Percentiles rank a stretch among this genome's conserved stretches.
Conservation (phyloP, 2,329 filamentous ascomycete genomes). For the Aaosphaeria arxii region DNA sequence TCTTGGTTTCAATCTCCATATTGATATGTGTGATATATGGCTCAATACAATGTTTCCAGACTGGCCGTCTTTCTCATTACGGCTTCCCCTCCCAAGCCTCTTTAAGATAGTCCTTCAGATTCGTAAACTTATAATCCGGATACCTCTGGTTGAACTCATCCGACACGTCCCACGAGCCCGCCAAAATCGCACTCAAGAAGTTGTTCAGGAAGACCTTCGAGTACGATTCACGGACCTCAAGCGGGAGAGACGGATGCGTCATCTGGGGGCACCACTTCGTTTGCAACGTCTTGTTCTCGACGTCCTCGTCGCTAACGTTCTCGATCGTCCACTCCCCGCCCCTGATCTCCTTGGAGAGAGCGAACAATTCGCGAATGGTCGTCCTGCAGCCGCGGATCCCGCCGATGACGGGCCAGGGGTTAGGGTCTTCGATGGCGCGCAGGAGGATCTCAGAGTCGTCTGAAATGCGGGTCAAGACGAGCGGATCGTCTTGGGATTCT, state of each 20-base stretch:
- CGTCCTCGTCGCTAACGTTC: constrained; percentile 46
- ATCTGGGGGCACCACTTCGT: constrained; percentile 42
- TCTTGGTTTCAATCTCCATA: too few relatives aligned
- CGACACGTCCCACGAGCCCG: constrained; percentile 44
- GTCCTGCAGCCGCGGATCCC: constrained; percentile 23
- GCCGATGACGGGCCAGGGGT: constrained; percentile 24
- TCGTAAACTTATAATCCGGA: constrained; percentile 44
- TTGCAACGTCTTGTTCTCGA: constrained; percentile 42
- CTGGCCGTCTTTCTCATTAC: neutral
- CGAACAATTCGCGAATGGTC: constrained; percentile 23
- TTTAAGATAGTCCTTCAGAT: constrained; percentile 41
- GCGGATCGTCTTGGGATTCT: constrained; percentile 20
- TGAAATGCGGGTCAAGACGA: constrained; percentile 23
- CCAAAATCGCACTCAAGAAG: constrained; percentile 40
- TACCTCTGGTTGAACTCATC: constrained; percentile 47
- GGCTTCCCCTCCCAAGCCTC: constrained; percentile 40
- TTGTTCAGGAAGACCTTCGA: constrained; percentile 41
- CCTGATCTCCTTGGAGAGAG: constrained; percentile 24
- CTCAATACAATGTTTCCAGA: too few relatives aligned
- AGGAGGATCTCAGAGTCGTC: constrained; percentile 24
- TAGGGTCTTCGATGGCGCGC: constrained; percentile 19
- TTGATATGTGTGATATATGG: too few relatives aligned
- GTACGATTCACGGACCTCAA: constrained; percentile 32
- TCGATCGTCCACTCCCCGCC: constrained; percentile 40
- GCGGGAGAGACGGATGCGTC: constrained; percentile 32